These are phyloP conservation scores for Helenozyma rhizophorensis DNA, from an alignment of 805 yeast species.

Conservation along the genomic window DNA sequence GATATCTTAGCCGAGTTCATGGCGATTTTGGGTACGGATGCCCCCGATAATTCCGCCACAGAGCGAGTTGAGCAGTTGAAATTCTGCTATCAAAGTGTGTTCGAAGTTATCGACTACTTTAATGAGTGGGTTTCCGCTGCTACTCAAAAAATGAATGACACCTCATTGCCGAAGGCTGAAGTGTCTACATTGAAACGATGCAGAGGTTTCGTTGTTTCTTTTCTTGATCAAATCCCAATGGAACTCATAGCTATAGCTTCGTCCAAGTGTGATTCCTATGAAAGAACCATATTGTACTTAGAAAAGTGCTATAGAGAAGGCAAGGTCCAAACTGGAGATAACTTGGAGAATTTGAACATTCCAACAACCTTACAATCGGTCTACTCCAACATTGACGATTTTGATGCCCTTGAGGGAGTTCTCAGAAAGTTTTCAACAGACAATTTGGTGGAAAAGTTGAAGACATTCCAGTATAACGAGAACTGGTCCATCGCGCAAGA, in stretches of 20 bases:
- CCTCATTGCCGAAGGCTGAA: slow-evolving; percentile 15
- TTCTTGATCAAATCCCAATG: slow-evolving; percentile 58
- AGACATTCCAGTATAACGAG: slow-evolving; percentile 78
- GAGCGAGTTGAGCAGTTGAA: slow-evolving; percentile 55
- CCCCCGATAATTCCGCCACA: slow-evolving; percentile 42
- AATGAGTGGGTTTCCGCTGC: slow-evolving; percentile 64
- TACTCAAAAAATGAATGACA: slow-evolving; percentile 27
- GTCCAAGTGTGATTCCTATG: slow-evolving; percentile 78
- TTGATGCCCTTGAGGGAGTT: slow-evolving; percentile 86
- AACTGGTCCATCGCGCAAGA: slow-evolving; percentile 86
- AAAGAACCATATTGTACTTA: slow-evolving; percentile 78
- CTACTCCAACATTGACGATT: slow-evolving; percentile 83
- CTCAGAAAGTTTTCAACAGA: slow-evolving; percentile 67
- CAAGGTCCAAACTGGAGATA: slow-evolving; percentile 17
- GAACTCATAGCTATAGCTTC: slow-evolving; percentile 73
- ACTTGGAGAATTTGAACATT: slow-evolving; percentile 33
- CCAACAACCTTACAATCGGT: slow-evolving; percentile 62
- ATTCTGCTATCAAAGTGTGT: slow-evolving; percentile 66
- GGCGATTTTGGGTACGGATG: slow-evolving; percentile 42
- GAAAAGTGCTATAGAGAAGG: slow-evolving; percentile 65
- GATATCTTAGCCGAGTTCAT: slow-evolving; percentile 57
- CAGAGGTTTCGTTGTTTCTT: slow-evolving; percentile 33
- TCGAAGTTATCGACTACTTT: slow-evolving; percentile 77
- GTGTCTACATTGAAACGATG: slow-evolving; percentile 22
- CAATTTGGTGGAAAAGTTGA: slow-evolving; percentile 67